Evolutionary conservation across 352 stramenopile species (phyloP), one percentile per base, ranked within the genome.

Genomic region (Phytopythium vexans): DNA sequence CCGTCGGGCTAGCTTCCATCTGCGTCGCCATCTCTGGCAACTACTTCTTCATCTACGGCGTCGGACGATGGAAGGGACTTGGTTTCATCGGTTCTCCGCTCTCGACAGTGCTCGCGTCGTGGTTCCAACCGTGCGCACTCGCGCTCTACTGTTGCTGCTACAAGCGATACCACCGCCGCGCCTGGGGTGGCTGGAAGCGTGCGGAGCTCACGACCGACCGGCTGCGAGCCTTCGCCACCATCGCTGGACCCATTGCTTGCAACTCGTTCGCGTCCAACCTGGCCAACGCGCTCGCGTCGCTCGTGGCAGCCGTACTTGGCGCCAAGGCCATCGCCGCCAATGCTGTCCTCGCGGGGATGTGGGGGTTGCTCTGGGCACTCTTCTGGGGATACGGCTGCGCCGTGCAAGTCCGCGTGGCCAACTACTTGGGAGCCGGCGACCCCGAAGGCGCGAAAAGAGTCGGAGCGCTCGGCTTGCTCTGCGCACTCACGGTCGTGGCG

Each of bases 341-440:
- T 52, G 78, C 81, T 27, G 75, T 92, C 27, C 72, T 92, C 47
- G 77, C 78, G 3, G 72, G 76, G 6, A 68, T 92, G 44, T 89
- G 81, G 78, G 61, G 66, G 3, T 38, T 92, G 34, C 67, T 89
- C 1, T 92, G 81, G 78, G 78, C 77, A 8, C 68, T 92, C 27
- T 90, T 89, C 52, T 92, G 82, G 80, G 80, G 80, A 10, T 92
- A 88, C 44, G 82, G 74, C 41, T 92, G 80, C 44, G 82, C 82
- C 9, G 90, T 80, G 1, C 83, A 94, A 53, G 70, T 88, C 38
- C 80, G 81, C 27, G 78, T 91, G 27, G 83, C 81, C 52, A 91
- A 86, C 53, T 89, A 91, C 46, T 56, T 94, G 3, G 81, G 81
- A 5, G 81, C 83, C 5, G 73, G 71, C 1, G 64, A 79, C 40